Base-by-base conservation (phyloP, 306 rosid species). In the Lablab purpureus region DNA sequence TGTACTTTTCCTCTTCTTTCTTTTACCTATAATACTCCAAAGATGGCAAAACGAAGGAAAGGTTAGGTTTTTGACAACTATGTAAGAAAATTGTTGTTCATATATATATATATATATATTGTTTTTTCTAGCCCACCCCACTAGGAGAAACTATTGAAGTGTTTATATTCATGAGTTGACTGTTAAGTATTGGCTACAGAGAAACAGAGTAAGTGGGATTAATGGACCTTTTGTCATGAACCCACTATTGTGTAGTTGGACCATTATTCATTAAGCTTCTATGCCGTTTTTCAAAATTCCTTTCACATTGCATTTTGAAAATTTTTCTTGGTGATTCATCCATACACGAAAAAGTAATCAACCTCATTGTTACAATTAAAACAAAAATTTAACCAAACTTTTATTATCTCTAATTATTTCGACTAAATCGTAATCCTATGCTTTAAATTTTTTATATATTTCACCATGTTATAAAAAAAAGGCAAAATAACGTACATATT, bases 171-270 rank as follows among this genome's bases (percentile, higher is more conserved):
- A 70, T 15, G 43, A 79, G 32, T 59, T 59, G 52, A 45, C 30
- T 14, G 13, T 14, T 32, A 8, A 34, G 40, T 4, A 34, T 32
- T 32, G 37, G 37, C 5, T 32, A 34, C 1, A 1, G 40, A 34
- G 40, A 2, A 34, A 5, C n/a, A n/a, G 8, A 34, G 65, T 2
- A 73, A 73, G 78, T 74, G 68, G 78, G 40, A 74, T 56, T 28
- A 74, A 23, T 37, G 17, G 78, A 73, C 10, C 36, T 74, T 36
- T 22, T 12, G 15, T 7, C 25, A 10, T 14, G 2, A 55, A 73
- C 32, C 60, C 74, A 63, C 68, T 23, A 22, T 18, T 62, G n/a
- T 11, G 34, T 25, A 37, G 18, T 47, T 34, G 73, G 78, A 71
- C 71, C 56, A 62, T 19, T 67, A 40, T 21, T 19, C 72, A 40